Evolutionary conservation across 1,284 basidiomycete genomes (phyloP).

Genomic region (Takashimella koratensis): DNA sequence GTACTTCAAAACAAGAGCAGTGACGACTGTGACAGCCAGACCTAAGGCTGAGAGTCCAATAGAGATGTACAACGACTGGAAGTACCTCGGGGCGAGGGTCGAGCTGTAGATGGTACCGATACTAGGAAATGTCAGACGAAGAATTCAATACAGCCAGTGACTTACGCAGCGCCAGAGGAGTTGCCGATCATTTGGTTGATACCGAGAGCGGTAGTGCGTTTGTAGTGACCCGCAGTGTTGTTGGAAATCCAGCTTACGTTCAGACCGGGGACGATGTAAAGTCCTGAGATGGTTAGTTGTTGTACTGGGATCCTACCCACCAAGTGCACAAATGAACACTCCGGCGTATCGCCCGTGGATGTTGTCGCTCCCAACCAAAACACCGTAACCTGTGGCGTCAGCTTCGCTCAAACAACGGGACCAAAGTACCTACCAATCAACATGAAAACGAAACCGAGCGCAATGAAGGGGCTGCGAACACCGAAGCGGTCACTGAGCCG

Average conservation of each 20-base stretch:
- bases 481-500: conserved; percentile 16
- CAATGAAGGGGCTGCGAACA: conserved; percentile 19
- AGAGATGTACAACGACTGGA: conserved; percentile 13
- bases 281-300: no score
- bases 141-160: not conserved
- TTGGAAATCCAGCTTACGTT: conserved; percentile 15
- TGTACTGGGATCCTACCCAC: no score
- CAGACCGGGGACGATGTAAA: conserved; percentile 17
- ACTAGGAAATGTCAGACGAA: not conserved
- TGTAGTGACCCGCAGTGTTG: conserved; percentile 17
- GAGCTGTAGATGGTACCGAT: conserved; percentile 15
- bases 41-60: conserved; percentile 14
- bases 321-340: conserved; percentile 15
- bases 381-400: no score
- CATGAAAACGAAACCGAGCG: conserved; percentile 7
- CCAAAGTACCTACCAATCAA: no score
- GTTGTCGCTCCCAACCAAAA: conserved; percentile 9
- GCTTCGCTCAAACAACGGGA: no score
- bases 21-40: conserved; percentile 5
- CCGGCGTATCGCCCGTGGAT: conserved; percentile 15
- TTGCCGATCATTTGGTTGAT: conserved; percentile 25
- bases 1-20: conserved; percentile 1
- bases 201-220: conserved; percentile 19
- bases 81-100: conserved; percentile 9
- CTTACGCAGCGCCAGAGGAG: conserved; percentile 16